These are phyloP conservation scores for Dioscorea zingiberensis DNA, from an alignment of 106 monocot species.

Conservation along the genomic window DNA sequence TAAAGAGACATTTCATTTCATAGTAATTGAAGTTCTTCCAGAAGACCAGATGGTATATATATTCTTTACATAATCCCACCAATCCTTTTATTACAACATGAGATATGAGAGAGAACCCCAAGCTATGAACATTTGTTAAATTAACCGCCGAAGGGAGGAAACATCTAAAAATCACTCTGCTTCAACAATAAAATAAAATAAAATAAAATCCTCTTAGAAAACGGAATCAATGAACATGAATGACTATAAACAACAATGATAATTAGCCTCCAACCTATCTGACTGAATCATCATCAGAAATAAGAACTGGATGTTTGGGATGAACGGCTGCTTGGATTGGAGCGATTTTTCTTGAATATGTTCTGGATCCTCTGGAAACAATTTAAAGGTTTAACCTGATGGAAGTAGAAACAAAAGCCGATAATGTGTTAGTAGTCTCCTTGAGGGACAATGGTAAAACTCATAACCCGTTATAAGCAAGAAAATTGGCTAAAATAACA, in stretches of 20 bases:
- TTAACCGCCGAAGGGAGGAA: neutral
- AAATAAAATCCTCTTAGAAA: neutral
- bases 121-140: neutral
- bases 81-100: no score
- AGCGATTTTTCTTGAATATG: conserved; percentile 65
- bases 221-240: neutral
- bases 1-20: no score
- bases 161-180: neutral
- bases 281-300: neutral
- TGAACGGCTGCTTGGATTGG: conserved; percentile 49
- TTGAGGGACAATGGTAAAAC: neutral
- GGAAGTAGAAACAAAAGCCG: conserved; percentile 10
- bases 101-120: no score
- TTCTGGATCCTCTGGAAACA: conserved; percentile 80
- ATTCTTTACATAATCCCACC: no score
- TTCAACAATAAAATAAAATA: neutral
- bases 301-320: conserved; percentile 12
- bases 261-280: neutral
- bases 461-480: neutral
- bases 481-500: neutral
- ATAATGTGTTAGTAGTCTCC: neutral
- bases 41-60: no score
- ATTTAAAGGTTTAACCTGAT: conserved; percentile 57
- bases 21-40: no score
- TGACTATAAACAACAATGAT: neutral